Evolutionary conservation across 2,329 filamentous ascomycete genomes (phyloP), one percentile per base, ranked within the genome.

Genomic region (Aureobasidium zeae): DNA sequence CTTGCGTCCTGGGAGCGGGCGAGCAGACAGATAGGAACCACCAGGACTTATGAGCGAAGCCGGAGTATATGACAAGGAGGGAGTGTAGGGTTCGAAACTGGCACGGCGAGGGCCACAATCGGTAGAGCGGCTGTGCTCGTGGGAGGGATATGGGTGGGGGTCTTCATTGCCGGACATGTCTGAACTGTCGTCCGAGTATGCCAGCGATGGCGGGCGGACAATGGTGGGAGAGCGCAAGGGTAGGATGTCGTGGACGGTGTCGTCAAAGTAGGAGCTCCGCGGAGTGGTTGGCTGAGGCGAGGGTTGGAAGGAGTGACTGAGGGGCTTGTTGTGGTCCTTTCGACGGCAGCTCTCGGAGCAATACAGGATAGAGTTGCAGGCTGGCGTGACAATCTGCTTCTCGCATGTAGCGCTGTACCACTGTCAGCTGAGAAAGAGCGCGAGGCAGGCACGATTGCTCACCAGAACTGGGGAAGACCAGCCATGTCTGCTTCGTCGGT

Each of bases 341-440:
- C 61, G 64, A 35, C 66, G 65, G 54, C 69, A 71, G 52, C 68
- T 71, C 65, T 79, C 74, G 39, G 75, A 79, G 63, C 77, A 81
- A 58, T 81, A 81, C 32, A 81, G 65, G 29, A 78, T 67, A 12
- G 68, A 69, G 55, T 74, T 74, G 57, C 72, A 71, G 16, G 39
- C 39, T 12, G 77, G 77, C 22, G 72, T 69, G 42, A 75, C 70
- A 53, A 81, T 80, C 62, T 80, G 76, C 58, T 71, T 77, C 59
- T 81, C 77, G 60, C 77, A 81, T 55, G 72, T 77, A 50, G 76
- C 72, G 61, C 76, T 80, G 50, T 15, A 21, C 29, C 26, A 11
- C n/a, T 29, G 34, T 31, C 33, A 24, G 32, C 13, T 7, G 12
- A n/a, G 46, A 31, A 25, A 35, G 7, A 22, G 25, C 31, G 11